Conservation (phyloP, 352 stramenopile genomes). For the Pythium aquatile region DNA sequence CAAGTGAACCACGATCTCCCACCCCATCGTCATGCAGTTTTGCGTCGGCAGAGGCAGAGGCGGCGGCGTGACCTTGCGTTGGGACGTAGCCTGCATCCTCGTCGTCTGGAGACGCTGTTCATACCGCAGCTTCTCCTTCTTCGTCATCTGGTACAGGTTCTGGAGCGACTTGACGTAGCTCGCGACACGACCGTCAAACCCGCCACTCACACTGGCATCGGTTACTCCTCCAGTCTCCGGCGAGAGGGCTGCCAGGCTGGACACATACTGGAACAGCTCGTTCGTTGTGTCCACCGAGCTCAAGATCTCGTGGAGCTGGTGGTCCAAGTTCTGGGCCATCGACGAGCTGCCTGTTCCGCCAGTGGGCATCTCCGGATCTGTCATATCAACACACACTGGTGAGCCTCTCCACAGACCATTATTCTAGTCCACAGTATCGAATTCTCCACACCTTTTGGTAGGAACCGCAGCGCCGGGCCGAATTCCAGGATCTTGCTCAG, state of each 20-base stretch:
- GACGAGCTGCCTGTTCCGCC: slow-evolving; percentile 8
- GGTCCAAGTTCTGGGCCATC: slow-evolving; percentile 35
- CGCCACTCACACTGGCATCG: slow-evolving; percentile 10
- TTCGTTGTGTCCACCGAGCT: slow-evolving; percentile 75
- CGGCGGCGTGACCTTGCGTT: slow-evolving; percentile 67
- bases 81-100: slow-evolving; percentile 51
- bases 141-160: slow-evolving; percentile 66
- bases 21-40: slow-evolving; percentile 82
- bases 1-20: slow-evolving; percentile 74
- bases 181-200: slow-evolving; percentile 69
- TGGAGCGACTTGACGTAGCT: slow-evolving; percentile 77
- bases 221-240: slow-evolving; percentile 11
- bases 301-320: slow-evolving; percentile 72
- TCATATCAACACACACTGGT: not conserved
- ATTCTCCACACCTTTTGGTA: slow-evolving; percentile 44
- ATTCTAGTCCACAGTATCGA: not conserved
- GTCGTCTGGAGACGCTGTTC: slow-evolving; percentile 64
- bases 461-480: slow-evolving; percentile 35
- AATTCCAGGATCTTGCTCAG: slow-evolving; percentile 79
- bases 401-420: not conserved
- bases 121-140: slow-evolving; percentile 80
- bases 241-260: slow-evolving; percentile 43
- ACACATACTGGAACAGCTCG: slow-evolving; percentile 83
- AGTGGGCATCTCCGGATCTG: slow-evolving; percentile 28
- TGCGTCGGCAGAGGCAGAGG: slow-evolving; percentile 79